These are phyloP conservation scores for Phytomonas sp. DNA, from an alignment of 208 protist species.

Conservation along the genomic window DNA sequence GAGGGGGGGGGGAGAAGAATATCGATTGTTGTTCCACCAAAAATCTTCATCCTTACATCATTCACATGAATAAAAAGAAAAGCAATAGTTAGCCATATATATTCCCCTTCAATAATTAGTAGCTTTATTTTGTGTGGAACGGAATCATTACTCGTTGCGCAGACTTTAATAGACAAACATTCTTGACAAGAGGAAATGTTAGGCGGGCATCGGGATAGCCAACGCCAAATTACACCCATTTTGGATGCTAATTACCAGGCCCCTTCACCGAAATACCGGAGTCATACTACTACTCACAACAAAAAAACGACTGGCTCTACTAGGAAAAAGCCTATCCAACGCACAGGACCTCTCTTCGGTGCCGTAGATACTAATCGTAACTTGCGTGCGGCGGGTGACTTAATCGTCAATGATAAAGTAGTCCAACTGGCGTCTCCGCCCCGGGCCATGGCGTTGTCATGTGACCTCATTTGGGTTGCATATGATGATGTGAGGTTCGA, in stretches of 20 bases:
- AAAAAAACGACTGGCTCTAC: background rate
- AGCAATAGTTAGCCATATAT: background rate
- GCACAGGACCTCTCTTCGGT: background rate
- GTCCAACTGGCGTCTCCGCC: conserved; percentile 32
- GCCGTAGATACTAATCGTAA: background rate
- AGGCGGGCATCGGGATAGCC: background rate
- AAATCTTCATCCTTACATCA: background rate
- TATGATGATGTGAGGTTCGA: conserved; percentile 40
- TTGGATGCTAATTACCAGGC: background rate
- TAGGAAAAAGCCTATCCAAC: background rate
- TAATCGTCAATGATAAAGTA: conserved; percentile 55
- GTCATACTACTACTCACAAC: background rate
- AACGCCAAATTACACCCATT: background rate
- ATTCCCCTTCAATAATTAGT: background rate
- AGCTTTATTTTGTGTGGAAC: background rate
- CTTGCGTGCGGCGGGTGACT: conserved; percentile 17
- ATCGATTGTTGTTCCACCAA: background rate
- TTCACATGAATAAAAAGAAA: background rate
- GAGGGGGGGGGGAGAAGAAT: too few relatives aligned
- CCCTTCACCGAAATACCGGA: background rate
- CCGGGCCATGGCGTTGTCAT: conserved; percentile 36
- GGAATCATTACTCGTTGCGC: background rate
- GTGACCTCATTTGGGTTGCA: conserved; percentile 67
- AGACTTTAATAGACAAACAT: background rate
- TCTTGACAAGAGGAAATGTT: background rate